Conservation (phyloP, 2,329 filamentous ascomycete species). For the Nemania serpens region DNA sequence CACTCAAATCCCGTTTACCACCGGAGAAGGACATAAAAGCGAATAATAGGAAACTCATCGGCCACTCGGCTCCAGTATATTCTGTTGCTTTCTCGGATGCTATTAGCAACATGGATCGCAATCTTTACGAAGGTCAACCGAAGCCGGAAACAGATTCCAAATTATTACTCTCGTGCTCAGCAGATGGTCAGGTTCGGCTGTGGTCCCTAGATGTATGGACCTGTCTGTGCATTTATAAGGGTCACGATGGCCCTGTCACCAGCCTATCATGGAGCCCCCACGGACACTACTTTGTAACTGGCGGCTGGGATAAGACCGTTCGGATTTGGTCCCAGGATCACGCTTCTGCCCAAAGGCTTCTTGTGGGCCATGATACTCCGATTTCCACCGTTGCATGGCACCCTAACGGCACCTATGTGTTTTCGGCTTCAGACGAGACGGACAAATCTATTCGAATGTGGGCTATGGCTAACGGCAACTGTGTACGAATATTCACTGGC, state of each 20-base stretch:
- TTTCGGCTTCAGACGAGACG: constrained; percentile 83
- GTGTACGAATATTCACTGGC: constrained; percentile 89
- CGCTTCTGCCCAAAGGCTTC: constrained; percentile 83
- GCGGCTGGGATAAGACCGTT: constrained; percentile 86
- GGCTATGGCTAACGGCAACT: constrained; percentile 85
- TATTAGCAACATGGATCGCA: constrained; percentile 60
- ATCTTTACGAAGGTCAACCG: constrained; percentile 56
- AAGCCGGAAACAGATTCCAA: constrained; percentile 63
- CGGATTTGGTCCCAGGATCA: constrained; percentile 93
- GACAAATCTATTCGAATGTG: constrained; percentile 97
- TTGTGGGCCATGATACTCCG: constrained; percentile 90
- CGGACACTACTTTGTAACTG: constrained; percentile 91
- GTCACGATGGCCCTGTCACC: constrained; percentile 88
- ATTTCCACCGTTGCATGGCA: constrained; percentile 95
- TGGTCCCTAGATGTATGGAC: constrained; percentile 93
- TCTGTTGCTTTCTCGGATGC: constrained; percentile 82
- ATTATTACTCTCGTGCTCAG: constrained; percentile 83
- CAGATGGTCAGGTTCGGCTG: constrained; percentile 84
- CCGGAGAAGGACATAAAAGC: constrained; percentile 63
- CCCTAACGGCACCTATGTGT: constrained; percentile 89
- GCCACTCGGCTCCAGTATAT: constrained; percentile 89
- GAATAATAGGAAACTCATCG: constrained; percentile 75
- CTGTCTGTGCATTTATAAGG: constrained; percentile 93
- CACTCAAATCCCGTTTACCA: constrained; percentile 69
- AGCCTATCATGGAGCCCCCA: constrained; percentile 88